Evolutionary conservation across 1,284 basidiomycete genomes (phyloP), one percentile per base, ranked within the genome.

Genomic region (Pseudozyma flocculosa): DNA sequence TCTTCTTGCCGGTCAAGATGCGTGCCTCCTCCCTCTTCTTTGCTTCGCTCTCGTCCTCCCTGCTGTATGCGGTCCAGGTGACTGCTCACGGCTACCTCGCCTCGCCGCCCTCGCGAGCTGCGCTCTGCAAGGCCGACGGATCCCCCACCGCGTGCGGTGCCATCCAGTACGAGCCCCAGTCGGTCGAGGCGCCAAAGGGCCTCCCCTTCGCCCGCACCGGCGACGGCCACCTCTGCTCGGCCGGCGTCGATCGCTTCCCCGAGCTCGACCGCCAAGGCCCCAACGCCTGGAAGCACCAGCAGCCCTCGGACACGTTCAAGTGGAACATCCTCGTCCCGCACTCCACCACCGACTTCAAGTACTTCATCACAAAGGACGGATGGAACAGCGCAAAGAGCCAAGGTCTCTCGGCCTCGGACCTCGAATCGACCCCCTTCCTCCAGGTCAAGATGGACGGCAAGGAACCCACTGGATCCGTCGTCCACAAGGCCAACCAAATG

Each of bases 61-160:
- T n/a, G n/a, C n/a, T n/a, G n/a, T n/a, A n/a, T n/a, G 32, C 60
- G 24, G 23, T 44, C 43, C 51, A 61, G 10, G 62, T 61, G 13
- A 43, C 61, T 18, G 62, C 62, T 22, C 62, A 65, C 30, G 62
- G 62, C 42, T 58, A 59, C 44, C 52, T 56, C 34, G 49, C 47
- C 21, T 87, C 39, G 79, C 79, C 36, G 79, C 78, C 57, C 82
- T 83, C 83, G 10, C 48, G 67, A 78, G 70, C 86, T 86, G 61
- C 85, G 81, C 72, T 87, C 87, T 36, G 74, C 68, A 24, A 80
- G 70, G 24, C 77, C 78, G 32, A 34, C 3, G 44, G 80, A 75
- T 22, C 79, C 70, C 58, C 61, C 11, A 54, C 54, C 39, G 40
- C 54, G 17, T 66, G 62, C 44, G 65, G 66, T 23, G 52, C 56